Base-by-base conservation (phyloP, 2,329 filamentous ascomycete genomes). In the Balansia obtecta region DNA sequence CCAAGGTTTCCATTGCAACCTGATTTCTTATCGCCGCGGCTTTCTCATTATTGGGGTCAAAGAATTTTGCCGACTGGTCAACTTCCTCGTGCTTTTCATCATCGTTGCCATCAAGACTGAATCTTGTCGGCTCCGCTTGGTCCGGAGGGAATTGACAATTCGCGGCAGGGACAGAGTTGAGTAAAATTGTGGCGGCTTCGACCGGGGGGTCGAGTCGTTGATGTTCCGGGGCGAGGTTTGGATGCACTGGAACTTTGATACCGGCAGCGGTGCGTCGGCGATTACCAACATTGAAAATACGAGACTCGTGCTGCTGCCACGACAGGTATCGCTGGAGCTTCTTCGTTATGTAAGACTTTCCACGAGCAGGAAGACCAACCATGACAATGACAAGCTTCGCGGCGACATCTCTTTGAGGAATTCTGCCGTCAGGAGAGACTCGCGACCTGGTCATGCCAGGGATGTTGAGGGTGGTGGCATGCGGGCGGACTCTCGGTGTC, bases 281-380 rank as follows among this genome's bases (percentile, higher is more conserved):
- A 67, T 95, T 91, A 53, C 93, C 93, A 38, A 98, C 93, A 61
- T 98, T 98, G 79, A 98, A 98, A 59, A 98, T 96, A 57, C 78
- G 80, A 12, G 90, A 93, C 61, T 95, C 88, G 68, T 98, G 91
- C 63, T 98, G 93, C 61, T 96, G 82, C 93, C 93, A 98, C 46
- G 94, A 91, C 47, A 98, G 72, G 64, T 97, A 98, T 54, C 93
- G 80, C 52, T 93, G 86, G 55, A 98, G 79, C 71, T 98, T 98
- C 74, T 97, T 97, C 54, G 93, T 97, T 61, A 98, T 95, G 69
- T 98, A 98, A 50, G 90, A 96, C 71, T 98, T 98, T 64, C 93
- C 93, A 61, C 93, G 78, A 10, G 93, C 93, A 2, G 93, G 93
- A 60, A 98, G 72, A 55, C 93, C 93, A 53, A 98, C 93, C 93